These are phyloP conservation scores for Rauvolfia tetraphylla DNA, from an alignment of 257 asterid genomes.

Conservation along the genomic window DNA sequence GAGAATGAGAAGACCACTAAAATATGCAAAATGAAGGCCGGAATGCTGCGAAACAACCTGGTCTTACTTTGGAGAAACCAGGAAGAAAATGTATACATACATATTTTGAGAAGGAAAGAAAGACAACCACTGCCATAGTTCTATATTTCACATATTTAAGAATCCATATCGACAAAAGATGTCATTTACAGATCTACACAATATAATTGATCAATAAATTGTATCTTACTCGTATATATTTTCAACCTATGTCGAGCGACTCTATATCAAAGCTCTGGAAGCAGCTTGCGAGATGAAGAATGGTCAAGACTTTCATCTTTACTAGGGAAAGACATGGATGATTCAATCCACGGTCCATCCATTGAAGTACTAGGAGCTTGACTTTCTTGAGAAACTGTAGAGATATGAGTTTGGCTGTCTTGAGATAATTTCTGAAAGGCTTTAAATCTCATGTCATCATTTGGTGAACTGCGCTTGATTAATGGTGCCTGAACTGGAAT, in stretches of 20 bases:
- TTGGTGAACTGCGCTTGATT: slow-evolving; percentile 39
- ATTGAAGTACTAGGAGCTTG: slow-evolving; percentile 45
- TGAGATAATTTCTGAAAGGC: slow-evolving; percentile 62
- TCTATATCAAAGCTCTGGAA: slow-evolving; percentile 17
- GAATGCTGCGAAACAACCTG: too few species aligned
- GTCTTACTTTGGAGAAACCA: too few species aligned
- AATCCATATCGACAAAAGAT: not conserved
- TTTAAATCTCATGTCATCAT: slow-evolving; percentile 53
- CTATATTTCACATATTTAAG: not conserved
- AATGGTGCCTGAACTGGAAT: slow-evolving; percentile 71
- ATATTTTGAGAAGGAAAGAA: not conserved
- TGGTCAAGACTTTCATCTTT: slow-evolving; percentile 30
- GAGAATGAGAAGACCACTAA: too few species aligned
- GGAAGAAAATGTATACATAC: not conserved
- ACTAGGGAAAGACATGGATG: slow-evolving; percentile 44
- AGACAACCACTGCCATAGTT: too few species aligned
- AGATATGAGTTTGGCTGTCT: slow-evolving; percentile 55
- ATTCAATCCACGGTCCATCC: slow-evolving; percentile 75
- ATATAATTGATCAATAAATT: not conserved
- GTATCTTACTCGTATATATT: too few species aligned
- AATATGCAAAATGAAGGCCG: too few species aligned
- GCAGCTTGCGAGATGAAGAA: slow-evolving; percentile 43
- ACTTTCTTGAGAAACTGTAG: slow-evolving; percentile 42
- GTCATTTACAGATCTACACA: not conserved
- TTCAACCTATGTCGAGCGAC: not conserved